Conservation (phyloP, 2,329 filamentous ascomycete genomes). For the Pseudocercospora ulei region DNA sequence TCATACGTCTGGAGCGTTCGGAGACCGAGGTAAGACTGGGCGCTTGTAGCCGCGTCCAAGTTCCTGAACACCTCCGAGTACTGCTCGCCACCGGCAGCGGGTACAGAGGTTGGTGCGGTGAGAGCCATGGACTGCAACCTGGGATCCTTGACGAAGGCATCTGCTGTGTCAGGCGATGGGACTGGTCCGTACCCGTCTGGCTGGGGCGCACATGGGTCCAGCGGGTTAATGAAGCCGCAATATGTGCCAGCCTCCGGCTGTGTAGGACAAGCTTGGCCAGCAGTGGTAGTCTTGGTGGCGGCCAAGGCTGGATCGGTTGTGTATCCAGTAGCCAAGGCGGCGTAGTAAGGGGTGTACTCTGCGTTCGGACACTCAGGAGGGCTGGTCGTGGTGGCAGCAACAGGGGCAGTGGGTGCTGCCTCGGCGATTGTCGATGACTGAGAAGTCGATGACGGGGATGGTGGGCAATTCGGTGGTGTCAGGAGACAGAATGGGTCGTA, state of each 20-base stretch:
- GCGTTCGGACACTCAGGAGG: constrained; percentile 8
- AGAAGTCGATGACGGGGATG: constrained; percentile 12
- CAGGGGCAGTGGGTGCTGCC: constrained; percentile 11
- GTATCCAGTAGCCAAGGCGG: constrained; percentile 24
- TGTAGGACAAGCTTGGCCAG: constrained; percentile 28
- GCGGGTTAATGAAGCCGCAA: constrained; percentile 36
- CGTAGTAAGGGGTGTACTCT: constrained; percentile 24
- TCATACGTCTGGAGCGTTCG: constrained; percentile 31
- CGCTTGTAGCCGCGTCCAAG: constrained; percentile 27
- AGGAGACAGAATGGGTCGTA: constrained; percentile 4
- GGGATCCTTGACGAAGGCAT: constrained; percentile 25
- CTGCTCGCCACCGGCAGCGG: constrained; percentile 16
- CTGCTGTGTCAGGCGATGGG: constrained; percentile 22
- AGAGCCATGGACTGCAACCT: constrained; percentile 16
- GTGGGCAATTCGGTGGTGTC: constrained; percentile 6
- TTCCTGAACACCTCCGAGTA: constrained; percentile 32
- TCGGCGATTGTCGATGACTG: background rate
- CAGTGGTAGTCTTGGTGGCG: constrained; percentile 23
- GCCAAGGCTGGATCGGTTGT: constrained; percentile 24
- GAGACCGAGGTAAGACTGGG: constrained; percentile 32
- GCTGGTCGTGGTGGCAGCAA: constrained; percentile 6
- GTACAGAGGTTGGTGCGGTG: constrained; percentile 22
- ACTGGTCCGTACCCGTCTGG: constrained; percentile 34
- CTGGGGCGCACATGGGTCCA: constrained; percentile 35
- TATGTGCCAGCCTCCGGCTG: constrained; percentile 32